phyloP scores from a whole-genome alignment of 192 early-diverging fungal genomes.

The Spizellomyces punctatus region DNA sequence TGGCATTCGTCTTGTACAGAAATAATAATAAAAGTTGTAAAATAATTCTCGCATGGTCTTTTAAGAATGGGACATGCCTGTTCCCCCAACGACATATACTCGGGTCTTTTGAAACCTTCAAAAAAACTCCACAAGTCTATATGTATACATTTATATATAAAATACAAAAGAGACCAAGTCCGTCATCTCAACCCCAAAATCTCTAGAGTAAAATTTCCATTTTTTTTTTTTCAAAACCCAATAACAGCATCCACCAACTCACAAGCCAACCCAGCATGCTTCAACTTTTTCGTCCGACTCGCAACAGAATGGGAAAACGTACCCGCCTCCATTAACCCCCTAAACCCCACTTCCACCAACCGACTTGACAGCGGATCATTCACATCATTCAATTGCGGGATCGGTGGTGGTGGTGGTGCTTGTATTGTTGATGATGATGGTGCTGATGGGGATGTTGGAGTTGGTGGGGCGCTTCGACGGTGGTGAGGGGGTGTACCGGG shows the following conservation, averaged over 20 bases:
- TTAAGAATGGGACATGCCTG: too few species aligned
- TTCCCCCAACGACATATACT: too few species aligned
- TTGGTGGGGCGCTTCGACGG: conserved; percentile 1
- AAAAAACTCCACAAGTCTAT: too few species aligned
- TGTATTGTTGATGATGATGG: neutral
- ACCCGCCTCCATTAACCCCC: conserved; percentile 24
- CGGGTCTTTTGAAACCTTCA: too few species aligned
- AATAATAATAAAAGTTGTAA: too few species aligned
- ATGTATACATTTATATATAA: too few species aligned
- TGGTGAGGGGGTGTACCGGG: neutral
- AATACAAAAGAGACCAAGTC: too few species aligned
- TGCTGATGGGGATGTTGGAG: neutral
- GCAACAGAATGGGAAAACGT: conserved; percentile 12
- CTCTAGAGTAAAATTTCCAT: too few species aligned
- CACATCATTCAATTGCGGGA: neutral
- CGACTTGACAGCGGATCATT: neutral
- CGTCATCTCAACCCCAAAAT: too few species aligned
- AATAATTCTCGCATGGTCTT: too few species aligned
- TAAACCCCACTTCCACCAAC: conserved; percentile 23
- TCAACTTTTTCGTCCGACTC: conserved; percentile 16
- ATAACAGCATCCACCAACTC: conserved; percentile 34
- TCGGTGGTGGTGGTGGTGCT: neutral
- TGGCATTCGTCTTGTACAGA: too few species aligned
- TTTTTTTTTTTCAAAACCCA: conserved; percentile 7
- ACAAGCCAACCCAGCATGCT: conserved; percentile 30